Evolutionary conservation across 306 rosid genomes (phyloP).

Genomic region (Prunus dulcis): DNA sequence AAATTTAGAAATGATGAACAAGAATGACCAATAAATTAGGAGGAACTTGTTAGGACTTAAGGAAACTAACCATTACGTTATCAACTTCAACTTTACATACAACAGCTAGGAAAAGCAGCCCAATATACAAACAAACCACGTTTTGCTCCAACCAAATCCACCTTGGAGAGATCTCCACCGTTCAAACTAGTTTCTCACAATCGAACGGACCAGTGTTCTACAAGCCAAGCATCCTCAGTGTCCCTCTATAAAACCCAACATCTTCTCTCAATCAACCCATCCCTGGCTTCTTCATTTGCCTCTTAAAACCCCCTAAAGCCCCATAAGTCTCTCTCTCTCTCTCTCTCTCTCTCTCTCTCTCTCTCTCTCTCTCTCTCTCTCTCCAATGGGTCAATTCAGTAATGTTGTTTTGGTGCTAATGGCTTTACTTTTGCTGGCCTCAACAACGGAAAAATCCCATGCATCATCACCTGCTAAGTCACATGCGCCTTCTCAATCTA

Average conservation of each 20-base stretch:
- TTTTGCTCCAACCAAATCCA: too few species aligned
- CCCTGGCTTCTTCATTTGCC: neutral
- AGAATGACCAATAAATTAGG: too few species aligned
- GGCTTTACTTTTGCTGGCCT: slow-evolving; percentile 17
- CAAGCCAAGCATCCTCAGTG: neutral
- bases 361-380: neutral
- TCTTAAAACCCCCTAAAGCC: neutral
- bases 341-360: neutral
- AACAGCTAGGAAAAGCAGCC: too few species aligned
- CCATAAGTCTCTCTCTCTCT: too few species aligned
- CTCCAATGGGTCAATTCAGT: neutral
- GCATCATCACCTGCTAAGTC: neutral
- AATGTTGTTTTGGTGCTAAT: neutral
- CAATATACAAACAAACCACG: too few species aligned
- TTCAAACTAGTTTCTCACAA: too few species aligned
- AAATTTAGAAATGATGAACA: too few species aligned
- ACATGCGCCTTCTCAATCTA: neutral
- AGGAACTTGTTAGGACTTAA: too few species aligned
- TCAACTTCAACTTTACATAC: too few species aligned
- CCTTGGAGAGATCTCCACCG: too few species aligned
- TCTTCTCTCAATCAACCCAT: too few species aligned
- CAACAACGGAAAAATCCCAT: slow-evolving; percentile 1
- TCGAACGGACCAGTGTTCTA: neutral
- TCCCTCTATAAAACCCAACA: neutral
- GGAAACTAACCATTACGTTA: too few species aligned